These are phyloP conservation scores for Firmiana major DNA, from an alignment of 345 rosid species.

Conservation along the genomic window DNA sequence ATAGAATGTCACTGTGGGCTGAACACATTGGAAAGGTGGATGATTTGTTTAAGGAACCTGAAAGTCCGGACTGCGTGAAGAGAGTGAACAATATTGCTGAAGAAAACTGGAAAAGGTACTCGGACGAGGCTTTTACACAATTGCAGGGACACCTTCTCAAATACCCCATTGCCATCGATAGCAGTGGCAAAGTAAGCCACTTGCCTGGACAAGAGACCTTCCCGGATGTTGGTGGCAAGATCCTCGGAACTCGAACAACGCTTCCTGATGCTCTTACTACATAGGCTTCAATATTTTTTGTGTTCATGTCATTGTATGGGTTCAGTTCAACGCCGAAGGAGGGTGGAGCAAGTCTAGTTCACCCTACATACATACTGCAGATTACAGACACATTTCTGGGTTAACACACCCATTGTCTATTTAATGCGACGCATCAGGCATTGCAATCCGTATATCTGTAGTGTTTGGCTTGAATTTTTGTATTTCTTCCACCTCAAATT, in stretches of 20 bases:
- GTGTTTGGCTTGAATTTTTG: neutral
- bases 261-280: constrained; percentile 80
- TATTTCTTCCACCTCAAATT: neutral
- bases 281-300: constrained; percentile 15
- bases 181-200: constrained; percentile 46
- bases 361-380: too few relatives aligned
- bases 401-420: neutral
- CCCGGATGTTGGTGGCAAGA: constrained; percentile 85
- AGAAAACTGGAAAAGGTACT: constrained; percentile 69
- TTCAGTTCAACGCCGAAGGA: neutral
- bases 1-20: constrained; percentile 89
- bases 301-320: neutral
- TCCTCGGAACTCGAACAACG: constrained; percentile 57
- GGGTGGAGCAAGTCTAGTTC: too few relatives aligned
- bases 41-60: constrained; percentile 47
- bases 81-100: constrained; percentile 59
- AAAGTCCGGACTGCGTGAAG: constrained; percentile 50
- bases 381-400: neutral
- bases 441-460: neutral
- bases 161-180: constrained; percentile 60
- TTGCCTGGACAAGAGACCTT: constrained; percentile 61
- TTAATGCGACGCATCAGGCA: neutral
- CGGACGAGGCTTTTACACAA: constrained; percentile 33
- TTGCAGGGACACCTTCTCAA: constrained; percentile 72
- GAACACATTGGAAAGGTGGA: constrained; percentile 65